Evolutionary conservation across 2,329 filamentous ascomycete species (phyloP), one percentile per base, ranked within the genome.

Genomic region (Xylariaceae sp.): DNA sequence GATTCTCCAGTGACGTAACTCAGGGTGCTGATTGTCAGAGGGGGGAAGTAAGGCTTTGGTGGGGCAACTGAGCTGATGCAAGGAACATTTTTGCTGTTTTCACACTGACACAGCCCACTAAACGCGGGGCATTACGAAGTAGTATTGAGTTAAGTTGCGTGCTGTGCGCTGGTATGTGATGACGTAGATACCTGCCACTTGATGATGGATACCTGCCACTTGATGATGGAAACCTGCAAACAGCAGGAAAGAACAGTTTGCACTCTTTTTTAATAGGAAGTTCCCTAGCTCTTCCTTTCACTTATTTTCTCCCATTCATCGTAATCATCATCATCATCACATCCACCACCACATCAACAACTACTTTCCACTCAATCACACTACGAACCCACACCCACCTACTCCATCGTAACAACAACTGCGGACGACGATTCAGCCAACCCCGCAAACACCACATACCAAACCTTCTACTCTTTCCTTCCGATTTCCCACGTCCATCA

Each of bases 201-300:
- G 40, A 53, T 53, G 50, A 53, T 53, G 44, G 47, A 45, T n/a
- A n/a, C 32, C 38, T 34, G 34, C 23, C 20, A 40, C n/a, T 32
- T 44, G 38, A 52, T 52, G 50, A 50, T 53, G 44, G 44, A 48
- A 50, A n/a, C n/a, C n/a, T 49, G 45, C 40, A 46, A 42, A 45
- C 44, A 50, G 35, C 47, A 47, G 44, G 44, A 49, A 44, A 42
- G 37, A 22, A 33, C 37, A 42, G 40, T 44, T 39, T 25, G 17
- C 16, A 32, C 12, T 8, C 7, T 32, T 40, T 29, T 45, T 39
- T 17, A 49, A 51, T 51, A 46, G 45, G 49, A 46, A 50, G 42
- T 44, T 50, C 42, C 36, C 37, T 40, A 39, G 29, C 40, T 29
- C 32, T 33, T 7, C 4, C 3, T 10, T 5, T 32, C 22, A 25